Evolutionary conservation across 1,139 yeast species (phyloP).

Genomic region (Diutina mesorugosa): DNA sequence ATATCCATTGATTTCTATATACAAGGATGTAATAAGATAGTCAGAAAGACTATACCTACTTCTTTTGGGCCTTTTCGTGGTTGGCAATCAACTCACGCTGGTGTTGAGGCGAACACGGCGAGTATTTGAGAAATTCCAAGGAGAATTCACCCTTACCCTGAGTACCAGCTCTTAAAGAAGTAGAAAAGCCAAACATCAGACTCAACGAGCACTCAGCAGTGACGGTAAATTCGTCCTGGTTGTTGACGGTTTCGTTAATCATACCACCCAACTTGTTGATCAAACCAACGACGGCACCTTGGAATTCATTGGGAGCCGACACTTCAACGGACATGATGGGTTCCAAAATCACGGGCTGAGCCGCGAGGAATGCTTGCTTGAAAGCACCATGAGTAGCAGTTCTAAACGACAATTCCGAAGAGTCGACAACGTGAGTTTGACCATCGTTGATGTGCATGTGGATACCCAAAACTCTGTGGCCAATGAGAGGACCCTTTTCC

Average conservation of each 20-base stretch:
- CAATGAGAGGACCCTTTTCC: constrained; percentile 94
- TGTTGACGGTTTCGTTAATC: constrained; percentile 88
- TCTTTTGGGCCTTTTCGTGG: constrained; percentile 41
- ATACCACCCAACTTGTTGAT: constrained; percentile 87
- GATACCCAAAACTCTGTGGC: constrained; percentile 87
- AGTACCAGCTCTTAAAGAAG: constrained; percentile 88
- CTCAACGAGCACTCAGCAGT: constrained; percentile 91
- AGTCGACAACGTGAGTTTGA: constrained; percentile 94
- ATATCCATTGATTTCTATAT: neutral
- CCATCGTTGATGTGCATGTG: constrained; percentile 94
- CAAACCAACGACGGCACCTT: constrained; percentile 83
- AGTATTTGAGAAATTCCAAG: constrained; percentile 84
- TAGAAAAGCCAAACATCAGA: constrained; percentile 93
- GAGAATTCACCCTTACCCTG: constrained; percentile 99
- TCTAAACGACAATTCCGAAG: constrained; percentile 90
- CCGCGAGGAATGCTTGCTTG: constrained; percentile 74
- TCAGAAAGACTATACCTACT: constrained; percentile 1
- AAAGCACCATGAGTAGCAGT: constrained; percentile 90
- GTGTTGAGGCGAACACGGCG: constrained; percentile 83
- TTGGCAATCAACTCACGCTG: constrained; percentile 76
- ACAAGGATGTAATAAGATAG: constrained; percentile 2
- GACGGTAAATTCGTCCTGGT: constrained; percentile 87
- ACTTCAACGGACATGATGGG: constrained; percentile 93
- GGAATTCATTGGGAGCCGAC: constrained; percentile 94
- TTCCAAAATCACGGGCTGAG: constrained; percentile 82